Base-by-base conservation (phyloP, 2,329 filamentous ascomycete species). In the Botrytis sinoallii region DNA sequence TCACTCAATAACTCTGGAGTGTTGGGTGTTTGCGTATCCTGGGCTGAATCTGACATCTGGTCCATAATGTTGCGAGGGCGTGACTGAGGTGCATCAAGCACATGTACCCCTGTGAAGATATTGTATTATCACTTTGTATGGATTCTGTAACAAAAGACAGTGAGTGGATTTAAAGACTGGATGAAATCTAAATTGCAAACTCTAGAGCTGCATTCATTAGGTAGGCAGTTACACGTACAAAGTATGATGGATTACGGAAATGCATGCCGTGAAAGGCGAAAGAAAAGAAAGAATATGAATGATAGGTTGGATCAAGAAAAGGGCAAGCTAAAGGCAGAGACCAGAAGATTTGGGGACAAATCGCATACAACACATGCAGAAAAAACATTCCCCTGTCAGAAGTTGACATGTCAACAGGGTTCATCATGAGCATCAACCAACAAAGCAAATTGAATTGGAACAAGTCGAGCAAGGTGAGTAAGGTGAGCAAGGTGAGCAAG, bases 91-190 rank as follows among this genome's bases (percentile, higher is more conserved):
- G 70, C 70, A 20, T 68, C 70, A 72, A 67, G 70, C 70, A 72
- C 70, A 72, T 59, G 70, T 64, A 72, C 70, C 70, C 70, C 63
- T 72, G 70, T 72, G 70, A 72, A 72, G 63, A 72, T 57, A 59
- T 72, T 57, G 44, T 66, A 72, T 46, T 60, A 38, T 59, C 61
- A 60, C 60, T 57, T 25, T 57, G 59, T 46, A 35, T 61, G 59
- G 35, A 40, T n/a, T 63, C 10, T 40, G 60, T 52, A 9, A n/a
- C 52, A 60, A 60, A 18, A 32, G 48, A 46, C 46, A 25, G 46
- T 29, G 46, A 52, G 46, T 46, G 66, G 48, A 57, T 59, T 67
- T 40, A 48, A 72, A 52, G 61, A 72, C n/a, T 59, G 48, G 40
- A 67, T 46, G 70, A 48, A 67, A 3, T 46, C 66, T 59, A 20